Percentiles rank a stretch among this genome's conserved stretches.
These are phyloP conservation scores for Whalleya microplaca DNA, from an alignment of 2,329 filamentous ascomycete species.

Conservation along the genomic window DNA sequence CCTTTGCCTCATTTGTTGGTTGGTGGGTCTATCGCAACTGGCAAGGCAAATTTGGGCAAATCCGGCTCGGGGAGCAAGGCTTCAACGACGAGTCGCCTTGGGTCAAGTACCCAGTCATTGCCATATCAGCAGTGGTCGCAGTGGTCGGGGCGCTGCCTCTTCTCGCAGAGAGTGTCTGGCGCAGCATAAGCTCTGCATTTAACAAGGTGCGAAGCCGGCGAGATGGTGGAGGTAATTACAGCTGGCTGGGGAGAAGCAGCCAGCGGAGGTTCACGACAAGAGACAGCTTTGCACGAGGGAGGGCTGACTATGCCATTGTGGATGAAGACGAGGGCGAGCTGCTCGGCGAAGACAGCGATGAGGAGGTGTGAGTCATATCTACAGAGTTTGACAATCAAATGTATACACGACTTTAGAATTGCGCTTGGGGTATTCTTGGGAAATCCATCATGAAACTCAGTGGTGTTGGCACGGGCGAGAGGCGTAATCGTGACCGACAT, in stretches of 20 bases:
- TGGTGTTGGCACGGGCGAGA: not conserved
- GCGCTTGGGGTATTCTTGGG: not conserved
- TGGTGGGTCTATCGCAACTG: slow-evolving; percentile 87
- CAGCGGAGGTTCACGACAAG: slow-evolving; percentile 81
- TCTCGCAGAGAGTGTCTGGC: slow-evolving; percentile 73
- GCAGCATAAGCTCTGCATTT: slow-evolving; percentile 58
- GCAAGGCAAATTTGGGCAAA: slow-evolving; percentile 88
- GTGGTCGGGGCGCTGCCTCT: slow-evolving; percentile 69
- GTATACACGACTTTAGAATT: slow-evolving; percentile 18
- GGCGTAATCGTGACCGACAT: not conserved
- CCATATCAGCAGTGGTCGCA: slow-evolving; percentile 66
- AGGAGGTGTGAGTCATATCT: slow-evolving; percentile 67
- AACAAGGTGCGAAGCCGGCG: slow-evolving; percentile 53
- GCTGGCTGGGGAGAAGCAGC: slow-evolving; percentile 54
- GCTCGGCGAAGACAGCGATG: slow-evolving; percentile 89
- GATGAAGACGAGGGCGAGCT: slow-evolving; percentile 95
- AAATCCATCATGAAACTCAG: not conserved
- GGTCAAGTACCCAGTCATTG: slow-evolving; percentile 81
- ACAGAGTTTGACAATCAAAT: not conserved
- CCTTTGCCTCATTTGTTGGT: slow-evolving; percentile 70
- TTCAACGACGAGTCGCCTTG: slow-evolving; percentile 75
- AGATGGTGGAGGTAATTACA: slow-evolving; percentile 49
- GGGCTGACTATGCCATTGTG: slow-evolving; percentile 85
- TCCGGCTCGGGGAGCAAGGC: slow-evolving; percentile 78
- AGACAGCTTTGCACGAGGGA: slow-evolving; percentile 83